phyloP scores from a whole-genome alignment of 345 rosid species.

The Citrus reticulata region DNA sequence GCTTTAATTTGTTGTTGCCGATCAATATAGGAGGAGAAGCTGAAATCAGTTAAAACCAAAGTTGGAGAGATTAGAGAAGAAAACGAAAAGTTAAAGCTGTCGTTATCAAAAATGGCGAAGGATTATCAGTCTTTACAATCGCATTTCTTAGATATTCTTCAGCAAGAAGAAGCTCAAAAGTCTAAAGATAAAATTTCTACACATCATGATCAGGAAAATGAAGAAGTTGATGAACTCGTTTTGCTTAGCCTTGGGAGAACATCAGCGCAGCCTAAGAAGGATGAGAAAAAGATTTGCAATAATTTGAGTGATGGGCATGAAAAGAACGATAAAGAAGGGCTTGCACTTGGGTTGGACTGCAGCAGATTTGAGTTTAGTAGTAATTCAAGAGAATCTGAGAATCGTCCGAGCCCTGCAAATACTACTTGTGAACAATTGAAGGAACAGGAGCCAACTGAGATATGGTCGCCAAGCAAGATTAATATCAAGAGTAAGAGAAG shows the following conservation, averaged over 20 bases:
- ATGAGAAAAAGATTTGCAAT: slow-evolving; percentile 11
- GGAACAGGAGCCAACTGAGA: slow-evolving; percentile 27
- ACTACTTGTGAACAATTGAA: slow-evolving; percentile 19
- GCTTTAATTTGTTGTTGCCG: background rate
- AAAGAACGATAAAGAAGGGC: slow-evolving; percentile 4
- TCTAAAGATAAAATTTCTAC: background rate
- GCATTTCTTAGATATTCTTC: slow-evolving; percentile 26
- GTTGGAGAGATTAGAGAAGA: slow-evolving; percentile 41
- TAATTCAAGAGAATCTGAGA: slow-evolving; percentile 15
- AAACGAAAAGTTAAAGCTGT: slow-evolving; percentile 39
- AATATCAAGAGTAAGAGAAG: slow-evolving; percentile 31
- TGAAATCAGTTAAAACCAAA: slow-evolving; percentile 37
- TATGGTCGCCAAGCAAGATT: slow-evolving; percentile 37
- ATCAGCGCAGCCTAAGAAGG: slow-evolving; percentile 1
- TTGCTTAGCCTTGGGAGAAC: slow-evolving; percentile 47
- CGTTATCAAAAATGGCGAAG: slow-evolving; percentile 27
- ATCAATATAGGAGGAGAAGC: slow-evolving; percentile 23
- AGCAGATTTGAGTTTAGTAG: slow-evolving; percentile 25
- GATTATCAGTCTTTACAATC: slow-evolving; percentile 42
- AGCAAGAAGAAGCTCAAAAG: slow-evolving; percentile 15
- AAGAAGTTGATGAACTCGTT: slow-evolving; percentile 29
- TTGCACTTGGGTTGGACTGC: slow-evolving; percentile 34
- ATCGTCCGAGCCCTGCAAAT: slow-evolving; percentile 15
- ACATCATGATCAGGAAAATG: slow-evolving; percentile 6
- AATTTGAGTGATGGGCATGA: background rate